Conservation (phyloP, 1,284 basidiomycete species). For the Phylloboletellus chloephorus region DNA sequence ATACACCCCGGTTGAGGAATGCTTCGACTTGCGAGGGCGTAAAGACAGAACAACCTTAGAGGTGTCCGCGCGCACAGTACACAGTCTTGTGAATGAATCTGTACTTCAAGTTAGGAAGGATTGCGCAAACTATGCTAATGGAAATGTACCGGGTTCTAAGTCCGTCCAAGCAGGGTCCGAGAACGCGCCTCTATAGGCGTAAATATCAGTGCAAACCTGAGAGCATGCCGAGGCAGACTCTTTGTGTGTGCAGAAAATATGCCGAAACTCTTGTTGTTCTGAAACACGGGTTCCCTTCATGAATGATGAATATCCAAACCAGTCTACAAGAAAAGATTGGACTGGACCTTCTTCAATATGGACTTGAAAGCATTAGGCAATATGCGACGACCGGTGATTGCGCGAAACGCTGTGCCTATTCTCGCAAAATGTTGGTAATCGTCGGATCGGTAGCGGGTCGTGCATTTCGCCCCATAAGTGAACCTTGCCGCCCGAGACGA, state of each 20-base stretch:
- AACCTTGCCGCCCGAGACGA: conserved; percentile 39
- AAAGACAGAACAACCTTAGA: conserved; percentile 5
- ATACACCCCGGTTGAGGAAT: conserved; percentile 9
- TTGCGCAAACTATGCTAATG: neutral
- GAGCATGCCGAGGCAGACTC: neutral
- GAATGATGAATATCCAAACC: neutral
- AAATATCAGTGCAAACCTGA: neutral
- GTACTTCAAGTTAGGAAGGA: neutral
- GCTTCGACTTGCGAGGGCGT: neutral
- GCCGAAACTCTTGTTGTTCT: conserved; percentile 30
- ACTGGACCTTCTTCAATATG: conserved; percentile 30
- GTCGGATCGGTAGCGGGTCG: conserved; percentile 22
- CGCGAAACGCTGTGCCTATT: neutral
- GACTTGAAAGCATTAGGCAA: conserved; percentile 26
- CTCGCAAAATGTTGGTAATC: conserved; percentile 36
- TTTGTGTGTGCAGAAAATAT: conserved; percentile 13
- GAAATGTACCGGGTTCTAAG: conserved; percentile 11
- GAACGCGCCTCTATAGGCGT: conserved; percentile 14
- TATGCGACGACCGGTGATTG: conserved; percentile 15
- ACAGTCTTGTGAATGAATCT: conserved; percentile 18
- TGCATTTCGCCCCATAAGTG: conserved; percentile 37
- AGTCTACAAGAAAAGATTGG: too few species aligned
- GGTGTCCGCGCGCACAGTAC: conserved; percentile 15
- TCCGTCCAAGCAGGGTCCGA: conserved; percentile 19
- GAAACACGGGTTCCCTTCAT: conserved; percentile 30